Evolutionary conservation across 306 rosid genomes (phyloP).

Genomic region (Pyrus pyrifolia): DNA sequence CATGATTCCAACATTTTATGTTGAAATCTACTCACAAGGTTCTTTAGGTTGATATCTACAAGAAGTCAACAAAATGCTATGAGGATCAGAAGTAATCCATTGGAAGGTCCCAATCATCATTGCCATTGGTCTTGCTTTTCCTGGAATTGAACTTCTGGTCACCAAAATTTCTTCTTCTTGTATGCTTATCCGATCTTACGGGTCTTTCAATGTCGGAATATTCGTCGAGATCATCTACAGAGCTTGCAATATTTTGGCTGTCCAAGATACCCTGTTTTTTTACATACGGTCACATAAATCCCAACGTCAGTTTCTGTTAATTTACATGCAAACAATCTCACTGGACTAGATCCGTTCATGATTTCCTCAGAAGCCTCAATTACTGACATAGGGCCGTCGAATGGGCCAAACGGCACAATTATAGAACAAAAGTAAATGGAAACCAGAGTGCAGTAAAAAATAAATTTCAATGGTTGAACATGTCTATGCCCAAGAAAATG

Average conservation of each 20-base stretch:
- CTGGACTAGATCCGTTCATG: background rate
- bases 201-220: constrained; percentile 46
- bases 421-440: background rate
- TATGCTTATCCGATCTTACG: constrained; percentile 20
- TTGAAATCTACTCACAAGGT: too few relatives aligned
- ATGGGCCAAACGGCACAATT: background rate
- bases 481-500: background rate
- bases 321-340: background rate
- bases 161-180: constrained; percentile 29
- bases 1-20: too few relatives aligned
- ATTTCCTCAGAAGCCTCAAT: background rate
- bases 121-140: constrained; percentile 44
- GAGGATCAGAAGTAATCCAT: constrained; percentile 64
- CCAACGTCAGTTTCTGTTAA: background rate
- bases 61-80: background rate
- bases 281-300: background rate
- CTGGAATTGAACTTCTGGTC: constrained; percentile 35
- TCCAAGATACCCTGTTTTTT: constrained; percentile 73
- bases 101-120: constrained; percentile 85
- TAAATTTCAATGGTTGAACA: background rate
- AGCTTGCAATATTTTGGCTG: constrained; percentile 43
- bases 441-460: background rate
- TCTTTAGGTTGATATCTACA: background rate
- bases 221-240: constrained; percentile 53
- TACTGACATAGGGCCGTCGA: background rate